A percentile compares a stretch with the other conserved stretches of the same genome.
These are phyloP conservation scores for Trichophyton mentagrophytes DNA, from an alignment of 2,329 filamentous ascomycete species.

Conservation along the genomic window DNA sequence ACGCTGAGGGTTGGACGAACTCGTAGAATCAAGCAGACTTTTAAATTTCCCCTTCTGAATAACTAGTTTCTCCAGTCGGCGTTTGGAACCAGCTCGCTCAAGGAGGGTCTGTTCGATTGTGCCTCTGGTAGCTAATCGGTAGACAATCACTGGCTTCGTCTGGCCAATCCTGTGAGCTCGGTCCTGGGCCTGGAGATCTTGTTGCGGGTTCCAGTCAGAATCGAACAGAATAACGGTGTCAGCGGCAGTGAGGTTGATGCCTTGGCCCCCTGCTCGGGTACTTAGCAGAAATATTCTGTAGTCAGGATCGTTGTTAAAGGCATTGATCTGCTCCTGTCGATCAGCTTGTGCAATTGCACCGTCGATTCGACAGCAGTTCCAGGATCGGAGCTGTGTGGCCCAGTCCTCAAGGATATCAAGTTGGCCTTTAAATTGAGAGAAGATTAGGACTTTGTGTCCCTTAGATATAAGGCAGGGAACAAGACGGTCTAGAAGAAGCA, in stretches of 20 bases:
- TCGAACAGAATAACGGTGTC: conserved; percentile 97
- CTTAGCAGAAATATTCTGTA: conserved; percentile 74
- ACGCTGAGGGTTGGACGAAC: conserved; percentile 31
- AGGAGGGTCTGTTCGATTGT: conserved; percentile 85
- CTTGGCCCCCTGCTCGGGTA: conserved; percentile 88
- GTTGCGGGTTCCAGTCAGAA: conserved; percentile 89
- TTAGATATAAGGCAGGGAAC: conserved; percentile 60
- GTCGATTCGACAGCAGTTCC: conserved; percentile 81
- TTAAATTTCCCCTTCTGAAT: conserved; percentile 86
- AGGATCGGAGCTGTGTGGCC: conserved; percentile 60
- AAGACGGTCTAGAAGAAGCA: conserved; percentile 82
- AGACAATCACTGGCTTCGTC: conserved; percentile 80
- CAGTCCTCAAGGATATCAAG: conserved; percentile 86
- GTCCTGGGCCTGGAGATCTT: conserved; percentile 92
- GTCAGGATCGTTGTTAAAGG: conserved; percentile 54
- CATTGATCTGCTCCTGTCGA: conserved; percentile 56
- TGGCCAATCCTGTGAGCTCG: conserved; percentile 91
- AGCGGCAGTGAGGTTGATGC: conserved; percentile 97
- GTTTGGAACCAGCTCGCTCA: conserved; percentile 79
- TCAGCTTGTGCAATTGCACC: conserved; percentile 67
- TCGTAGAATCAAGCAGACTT: conserved; percentile 49
- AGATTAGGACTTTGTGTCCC: conserved; percentile 85
- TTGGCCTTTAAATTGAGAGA: conserved; percentile 92
- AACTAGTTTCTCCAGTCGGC: conserved; percentile 81
- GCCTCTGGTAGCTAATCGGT: conserved; percentile 80